phyloP scores from a whole-genome alignment of 2,329 filamentous ascomycete species.

The Xylaria sp. region DNA sequence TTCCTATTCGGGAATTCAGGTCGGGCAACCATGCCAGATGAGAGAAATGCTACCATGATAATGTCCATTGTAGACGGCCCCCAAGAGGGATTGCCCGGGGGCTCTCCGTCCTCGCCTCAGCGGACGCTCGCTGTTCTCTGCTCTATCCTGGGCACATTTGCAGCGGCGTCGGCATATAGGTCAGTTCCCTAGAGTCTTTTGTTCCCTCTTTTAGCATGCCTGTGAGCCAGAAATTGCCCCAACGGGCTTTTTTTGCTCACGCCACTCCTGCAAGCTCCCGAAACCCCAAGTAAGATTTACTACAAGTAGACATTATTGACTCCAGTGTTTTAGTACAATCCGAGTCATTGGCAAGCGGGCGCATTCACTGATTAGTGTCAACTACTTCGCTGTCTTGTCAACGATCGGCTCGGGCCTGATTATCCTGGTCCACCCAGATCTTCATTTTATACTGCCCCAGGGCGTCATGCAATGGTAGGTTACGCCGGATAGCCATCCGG shows the following conservation, averaged over 20 bases:
- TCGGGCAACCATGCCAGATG: constrained; percentile 12
- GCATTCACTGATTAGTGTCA: constrained; percentile 80
- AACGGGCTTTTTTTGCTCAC: too few relatives aligned
- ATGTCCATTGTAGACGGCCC: constrained; percentile 32
- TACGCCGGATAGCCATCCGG: background rate
- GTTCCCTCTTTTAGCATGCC: too few relatives aligned
- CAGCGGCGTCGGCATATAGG: constrained; percentile 76
- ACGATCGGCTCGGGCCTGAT: constrained; percentile 72
- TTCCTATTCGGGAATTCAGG: constrained; percentile 61
- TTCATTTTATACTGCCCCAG: constrained; percentile 54
- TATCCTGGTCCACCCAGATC: constrained; percentile 60
- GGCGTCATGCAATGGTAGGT: constrained; percentile 59
- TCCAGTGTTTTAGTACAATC: constrained; percentile 71
- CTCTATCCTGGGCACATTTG: constrained; percentile 75
- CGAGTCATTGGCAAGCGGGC: constrained; percentile 79
- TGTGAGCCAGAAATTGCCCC: too few relatives aligned
- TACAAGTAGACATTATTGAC: too few relatives aligned
- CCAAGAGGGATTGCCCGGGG: constrained; percentile 39
- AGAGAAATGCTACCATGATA: constrained; percentile 10
- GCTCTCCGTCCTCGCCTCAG: constrained; percentile 64
- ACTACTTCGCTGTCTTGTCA: constrained; percentile 78
- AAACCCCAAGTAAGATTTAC: too few relatives aligned
- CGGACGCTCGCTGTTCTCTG: constrained; percentile 73
- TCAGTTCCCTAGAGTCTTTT: too few relatives aligned
- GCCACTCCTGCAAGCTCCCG: too few relatives aligned